Percentiles rank a stretch among this genome's conserved stretches.
Conservation (phyloP, 305 asterid species). For the Fraxinus ornus region DNA sequence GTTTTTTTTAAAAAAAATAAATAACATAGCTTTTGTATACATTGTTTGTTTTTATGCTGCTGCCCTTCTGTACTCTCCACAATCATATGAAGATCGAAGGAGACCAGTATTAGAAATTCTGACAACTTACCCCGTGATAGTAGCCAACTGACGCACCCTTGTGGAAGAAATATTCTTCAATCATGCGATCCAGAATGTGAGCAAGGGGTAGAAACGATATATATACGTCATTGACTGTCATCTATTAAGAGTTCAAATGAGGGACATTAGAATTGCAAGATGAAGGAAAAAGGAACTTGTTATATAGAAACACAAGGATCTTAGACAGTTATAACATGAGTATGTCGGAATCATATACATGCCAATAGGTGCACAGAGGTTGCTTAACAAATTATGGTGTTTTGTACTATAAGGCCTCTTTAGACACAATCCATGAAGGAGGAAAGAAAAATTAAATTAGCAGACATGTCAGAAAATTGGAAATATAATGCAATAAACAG, state of each 20-base stretch:
- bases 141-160: constrained; percentile 98
- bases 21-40: not conserved
- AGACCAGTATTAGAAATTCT: not conserved
- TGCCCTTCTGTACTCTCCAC: not conserved
- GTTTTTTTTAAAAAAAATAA: not conserved
- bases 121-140: constrained; percentile 77
- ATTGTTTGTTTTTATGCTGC: not conserved
- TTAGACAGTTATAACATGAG: not conserved
- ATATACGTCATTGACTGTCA: constrained; percentile 90
- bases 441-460: not conserved
- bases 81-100: not conserved
- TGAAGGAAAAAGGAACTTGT: constrained; percentile 5
- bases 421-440: not conserved
- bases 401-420: not conserved
- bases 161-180: constrained; percentile 93
- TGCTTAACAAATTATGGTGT: not conserved
- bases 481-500: constrained; percentile 6
- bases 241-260: constrained; percentile 40
- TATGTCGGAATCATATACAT: not conserved
- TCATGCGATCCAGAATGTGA: constrained; percentile 96
- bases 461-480: not conserved
- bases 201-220: constrained; percentile 97
- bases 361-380: not conserved
- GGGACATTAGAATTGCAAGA: not conserved
- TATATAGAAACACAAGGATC: not conserved